Conservation (phyloP, 345 rosid species). For the Syzygium aqueum region DNA sequence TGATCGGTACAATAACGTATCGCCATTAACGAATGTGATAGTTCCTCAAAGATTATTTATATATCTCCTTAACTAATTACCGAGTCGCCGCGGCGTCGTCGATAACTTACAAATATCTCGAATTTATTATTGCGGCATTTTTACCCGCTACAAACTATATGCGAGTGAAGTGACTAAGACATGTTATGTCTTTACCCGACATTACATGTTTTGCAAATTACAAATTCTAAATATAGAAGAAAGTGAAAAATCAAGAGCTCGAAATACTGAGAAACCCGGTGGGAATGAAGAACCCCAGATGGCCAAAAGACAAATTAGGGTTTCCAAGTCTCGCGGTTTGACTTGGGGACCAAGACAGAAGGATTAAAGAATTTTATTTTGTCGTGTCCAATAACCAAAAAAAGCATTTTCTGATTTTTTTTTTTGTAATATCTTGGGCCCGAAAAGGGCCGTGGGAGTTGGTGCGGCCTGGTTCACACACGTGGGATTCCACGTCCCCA, state of each 20-base stretch:
- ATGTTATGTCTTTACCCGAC: neutral
- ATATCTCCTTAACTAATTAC: neutral
- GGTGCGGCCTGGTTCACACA: neutral
- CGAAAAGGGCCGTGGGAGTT: neutral
- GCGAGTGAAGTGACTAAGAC: neutral
- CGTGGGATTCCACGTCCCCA: neutral
- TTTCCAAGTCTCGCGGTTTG: neutral
- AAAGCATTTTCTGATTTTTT: neutral
- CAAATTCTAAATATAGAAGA: neutral
- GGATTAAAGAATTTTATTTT: neutral
- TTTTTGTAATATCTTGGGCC: neutral
- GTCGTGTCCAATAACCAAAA: neutral
- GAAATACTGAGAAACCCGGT: neutral
- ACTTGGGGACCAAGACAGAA: neutral
- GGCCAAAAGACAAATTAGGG: neutral
- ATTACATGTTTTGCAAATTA: neutral
- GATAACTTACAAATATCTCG: neutral
- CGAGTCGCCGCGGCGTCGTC: fast-evolving
- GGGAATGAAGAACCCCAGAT: neutral
- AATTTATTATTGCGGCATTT: neutral
- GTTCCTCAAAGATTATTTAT: neutral
- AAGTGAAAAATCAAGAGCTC: neutral
- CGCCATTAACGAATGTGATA: neutral
- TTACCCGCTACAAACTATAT: neutral
- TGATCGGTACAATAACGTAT: fast-evolving